A percentile compares a stretch with the other conserved stretches of the same genome.
Conservation (phyloP, 169 alveolate species). For the Plasmodium reichenowi region DNA sequence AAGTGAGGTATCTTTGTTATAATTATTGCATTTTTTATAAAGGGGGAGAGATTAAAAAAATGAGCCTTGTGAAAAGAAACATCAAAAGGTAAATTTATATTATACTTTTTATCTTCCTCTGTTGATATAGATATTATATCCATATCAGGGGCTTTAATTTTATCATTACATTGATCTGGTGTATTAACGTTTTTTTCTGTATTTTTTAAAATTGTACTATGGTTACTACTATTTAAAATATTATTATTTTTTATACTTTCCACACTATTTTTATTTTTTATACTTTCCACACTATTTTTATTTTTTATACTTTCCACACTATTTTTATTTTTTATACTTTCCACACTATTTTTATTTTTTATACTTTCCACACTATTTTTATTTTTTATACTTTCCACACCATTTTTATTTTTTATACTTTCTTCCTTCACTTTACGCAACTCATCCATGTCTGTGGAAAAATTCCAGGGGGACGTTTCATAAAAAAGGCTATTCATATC, state of each 20-base stretch:
- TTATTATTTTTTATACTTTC: background rate
- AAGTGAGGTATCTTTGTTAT: constrained; percentile 73
- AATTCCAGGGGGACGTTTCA: constrained; percentile 3
- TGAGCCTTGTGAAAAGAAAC: constrained; percentile 74
- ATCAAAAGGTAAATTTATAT: constrained; percentile 49
- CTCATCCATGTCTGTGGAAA: constrained; percentile 13
- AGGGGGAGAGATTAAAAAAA: constrained; percentile 66
- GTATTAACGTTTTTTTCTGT: background rate
- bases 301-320: background rate
- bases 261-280: background rate
- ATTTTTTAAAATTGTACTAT: background rate
- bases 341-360: background rate
- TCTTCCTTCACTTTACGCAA: background rate
- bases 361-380: background rate
- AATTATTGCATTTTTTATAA: constrained; percentile 62
- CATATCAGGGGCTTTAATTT: constrained; percentile 32
- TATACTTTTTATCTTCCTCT: constrained; percentile 44
- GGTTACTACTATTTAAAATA: background rate
- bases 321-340: background rate
- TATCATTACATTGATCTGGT: background rate
- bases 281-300: background rate
- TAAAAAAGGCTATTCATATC: background rate
- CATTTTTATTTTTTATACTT: background rate
- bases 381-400: background rate
- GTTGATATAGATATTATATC: constrained; percentile 50